Conservation (phyloP, 2,329 filamentous ascomycete species). For the Coniochaeta hoffmannii region DNA sequence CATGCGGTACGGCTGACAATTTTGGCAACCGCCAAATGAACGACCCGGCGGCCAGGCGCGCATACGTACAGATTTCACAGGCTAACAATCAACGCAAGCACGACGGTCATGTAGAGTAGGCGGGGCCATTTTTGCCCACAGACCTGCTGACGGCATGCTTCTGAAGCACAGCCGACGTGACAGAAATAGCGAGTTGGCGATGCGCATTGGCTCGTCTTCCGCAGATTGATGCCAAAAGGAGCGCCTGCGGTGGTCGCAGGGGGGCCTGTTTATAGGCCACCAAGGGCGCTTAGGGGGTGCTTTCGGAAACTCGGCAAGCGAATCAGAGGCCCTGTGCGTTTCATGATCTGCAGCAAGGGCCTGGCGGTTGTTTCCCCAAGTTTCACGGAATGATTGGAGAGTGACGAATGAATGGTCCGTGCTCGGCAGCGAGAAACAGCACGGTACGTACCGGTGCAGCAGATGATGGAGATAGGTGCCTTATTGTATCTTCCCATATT, state of each 20-base stretch:
- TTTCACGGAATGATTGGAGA: background rate
- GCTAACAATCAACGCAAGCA: background rate
- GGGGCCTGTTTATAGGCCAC: constrained; percentile 1
- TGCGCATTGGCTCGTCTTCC: background rate
- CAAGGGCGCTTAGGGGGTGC: background rate
- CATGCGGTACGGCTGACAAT: background rate
- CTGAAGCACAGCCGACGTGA: background rate
- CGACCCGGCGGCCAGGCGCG: background rate
- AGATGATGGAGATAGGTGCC: background rate
- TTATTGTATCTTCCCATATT: too few relatives aligned
- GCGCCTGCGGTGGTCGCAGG: background rate
- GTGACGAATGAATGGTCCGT: background rate
- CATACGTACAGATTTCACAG: background rate
- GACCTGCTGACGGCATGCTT: background rate
- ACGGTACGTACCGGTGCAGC: too few relatives aligned
- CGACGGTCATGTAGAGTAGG: background rate
- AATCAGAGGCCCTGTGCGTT: background rate
- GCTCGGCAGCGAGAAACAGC: background rate
- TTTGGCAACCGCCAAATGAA: background rate
- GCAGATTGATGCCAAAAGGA: background rate
- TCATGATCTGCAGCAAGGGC: background rate
- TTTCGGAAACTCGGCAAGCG: background rate
- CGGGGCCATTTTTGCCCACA: background rate
- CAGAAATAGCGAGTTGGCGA: constrained; percentile 2
- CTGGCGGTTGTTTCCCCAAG: background rate